Evolutionary conservation across 2,329 filamentous ascomycete genomes (phyloP).

Genomic region (Parafenestella ontariensis): DNA sequence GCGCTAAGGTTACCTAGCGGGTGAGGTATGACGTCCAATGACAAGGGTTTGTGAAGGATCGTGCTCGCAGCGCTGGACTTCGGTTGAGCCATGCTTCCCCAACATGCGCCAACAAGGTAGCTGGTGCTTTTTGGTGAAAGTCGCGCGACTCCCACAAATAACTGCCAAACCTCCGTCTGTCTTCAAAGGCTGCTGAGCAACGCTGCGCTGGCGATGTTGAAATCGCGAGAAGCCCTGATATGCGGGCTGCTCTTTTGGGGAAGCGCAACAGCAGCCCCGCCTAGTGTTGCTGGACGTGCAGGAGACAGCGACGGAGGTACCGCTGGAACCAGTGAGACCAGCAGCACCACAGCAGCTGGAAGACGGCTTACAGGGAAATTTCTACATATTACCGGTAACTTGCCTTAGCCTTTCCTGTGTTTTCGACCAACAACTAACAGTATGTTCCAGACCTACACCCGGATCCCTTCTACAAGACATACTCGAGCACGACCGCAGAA

Average conservation of each 20-base stretch:
- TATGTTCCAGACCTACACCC: slow-evolving; percentile 79
- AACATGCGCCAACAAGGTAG: slow-evolving; percentile 30
- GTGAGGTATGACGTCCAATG: slow-evolving; percentile 32
- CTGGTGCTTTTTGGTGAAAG: slow-evolving; percentile 20
- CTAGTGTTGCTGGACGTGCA: slow-evolving; percentile 22
- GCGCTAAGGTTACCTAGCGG: slow-evolving; percentile 4
- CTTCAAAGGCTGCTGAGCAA: neutral
- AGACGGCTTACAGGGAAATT: slow-evolving; percentile 68
- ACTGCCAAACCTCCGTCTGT: neutral
- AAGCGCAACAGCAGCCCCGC: slow-evolving; percentile 37
- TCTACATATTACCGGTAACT: slow-evolving; percentile 83
- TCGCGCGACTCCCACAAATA: slow-evolving; percentile 12
- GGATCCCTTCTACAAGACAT: slow-evolving; percentile 83
- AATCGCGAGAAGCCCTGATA: slow-evolving; percentile 31
- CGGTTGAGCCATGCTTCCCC: slow-evolving; percentile 13
- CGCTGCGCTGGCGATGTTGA: slow-evolving; percentile 27
- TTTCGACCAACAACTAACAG: slow-evolving; percentile 4
- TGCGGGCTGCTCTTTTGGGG: slow-evolving; percentile 37
- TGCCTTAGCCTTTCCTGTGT: neutral
- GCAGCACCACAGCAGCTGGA: slow-evolving; percentile 12
- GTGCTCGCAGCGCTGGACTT: slow-evolving; percentile 25
- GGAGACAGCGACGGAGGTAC: slow-evolving; percentile 13
- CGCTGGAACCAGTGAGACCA: slow-evolving; percentile 1
- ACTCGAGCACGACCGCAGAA: slow-evolving; percentile 72
- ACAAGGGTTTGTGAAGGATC: slow-evolving; percentile 23